Evolutionary conservation across 306 rosid genomes (phyloP), one percentile per base, ranked within the genome.

Genomic region (Morella rubra): DNA sequence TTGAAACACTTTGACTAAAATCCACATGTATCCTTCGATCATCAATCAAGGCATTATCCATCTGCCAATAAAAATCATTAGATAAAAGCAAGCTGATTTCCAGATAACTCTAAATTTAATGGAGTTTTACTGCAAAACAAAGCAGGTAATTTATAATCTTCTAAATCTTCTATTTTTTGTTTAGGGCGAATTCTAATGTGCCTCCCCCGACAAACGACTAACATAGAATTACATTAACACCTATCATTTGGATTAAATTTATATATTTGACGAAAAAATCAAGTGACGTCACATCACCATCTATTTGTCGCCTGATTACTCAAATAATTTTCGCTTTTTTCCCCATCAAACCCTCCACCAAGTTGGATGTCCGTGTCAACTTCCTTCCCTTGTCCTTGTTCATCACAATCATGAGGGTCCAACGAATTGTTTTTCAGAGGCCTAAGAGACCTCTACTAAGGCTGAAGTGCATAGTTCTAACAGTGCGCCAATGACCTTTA

Each of bases 11-110:
- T 78, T 92, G 98, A 86, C 98, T 92, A 89, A 95, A 95, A 86
- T 95, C 99, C 62, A 95, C 99, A 68, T 92, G 98, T 83, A 95
- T 92, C 84, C 98, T 90, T 80, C 97, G 86, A 76, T 95, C 99
- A 82, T 95, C 99, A 83, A 95, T 95, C 85, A 95, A 76, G 67
- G 99, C 96, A 80, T 92, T 95, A 86, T 92, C 99, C 98, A 95
- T 95, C 99, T 95, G 80, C 81, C 71, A 58, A 69, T 66, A 46
- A 54, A 56, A 56, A 32, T 32, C 37, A 32, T 68, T 69, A 84
- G 51, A 56, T 20, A 40, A 78, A 72, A 69, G 55, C 47, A 73
- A 50, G 6, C 27, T 58, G 58, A 52, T 13, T 8, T 20, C 24
- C 13, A 60, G 27, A 60, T 13, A 27, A 42, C 41, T 41, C 37